Conservation (phyloP, 169 alveolate genomes). For the Cryptosporidium meleagridis region DNA sequence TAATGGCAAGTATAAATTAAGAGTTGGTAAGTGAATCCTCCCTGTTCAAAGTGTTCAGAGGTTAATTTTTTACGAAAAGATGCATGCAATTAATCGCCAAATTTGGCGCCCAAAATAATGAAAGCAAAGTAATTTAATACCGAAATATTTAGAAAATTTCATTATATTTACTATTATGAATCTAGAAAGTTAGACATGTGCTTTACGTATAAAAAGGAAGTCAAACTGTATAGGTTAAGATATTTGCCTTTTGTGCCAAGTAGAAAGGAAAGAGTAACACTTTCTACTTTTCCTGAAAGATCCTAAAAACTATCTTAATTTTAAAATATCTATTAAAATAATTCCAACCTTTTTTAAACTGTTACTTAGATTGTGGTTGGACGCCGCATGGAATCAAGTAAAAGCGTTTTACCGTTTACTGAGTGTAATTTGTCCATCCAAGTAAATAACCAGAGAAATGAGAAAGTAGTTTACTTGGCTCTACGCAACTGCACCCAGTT, state of each 20-base stretch:
- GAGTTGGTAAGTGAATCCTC: neutral
- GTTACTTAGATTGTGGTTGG: neutral
- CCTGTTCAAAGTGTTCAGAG: neutral
- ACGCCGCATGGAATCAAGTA: neutral
- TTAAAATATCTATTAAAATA: no score
- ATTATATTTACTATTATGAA: neutral
- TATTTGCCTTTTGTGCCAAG: neutral
- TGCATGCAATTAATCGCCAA: neutral
- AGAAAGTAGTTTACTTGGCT: neutral
- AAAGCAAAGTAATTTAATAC: neutral
- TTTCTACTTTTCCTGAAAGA: neutral
- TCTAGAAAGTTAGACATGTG: neutral
- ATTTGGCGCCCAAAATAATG: neutral
- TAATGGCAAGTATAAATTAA: no score
- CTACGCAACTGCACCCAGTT: neutral
- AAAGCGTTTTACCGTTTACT: neutral
- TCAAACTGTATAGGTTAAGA: neutral
- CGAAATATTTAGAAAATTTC: neutral
- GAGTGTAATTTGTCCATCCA: neutral
- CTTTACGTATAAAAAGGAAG: neutral
- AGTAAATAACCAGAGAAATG: neutral
- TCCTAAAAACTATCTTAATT: neutral
- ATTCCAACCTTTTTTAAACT: no score
- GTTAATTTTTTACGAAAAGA: neutral
- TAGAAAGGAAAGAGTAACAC: neutral